Base-by-base conservation (phyloP, 768 basidiomycete genomes). In the Tylopilus rubrobrunneus region DNA sequence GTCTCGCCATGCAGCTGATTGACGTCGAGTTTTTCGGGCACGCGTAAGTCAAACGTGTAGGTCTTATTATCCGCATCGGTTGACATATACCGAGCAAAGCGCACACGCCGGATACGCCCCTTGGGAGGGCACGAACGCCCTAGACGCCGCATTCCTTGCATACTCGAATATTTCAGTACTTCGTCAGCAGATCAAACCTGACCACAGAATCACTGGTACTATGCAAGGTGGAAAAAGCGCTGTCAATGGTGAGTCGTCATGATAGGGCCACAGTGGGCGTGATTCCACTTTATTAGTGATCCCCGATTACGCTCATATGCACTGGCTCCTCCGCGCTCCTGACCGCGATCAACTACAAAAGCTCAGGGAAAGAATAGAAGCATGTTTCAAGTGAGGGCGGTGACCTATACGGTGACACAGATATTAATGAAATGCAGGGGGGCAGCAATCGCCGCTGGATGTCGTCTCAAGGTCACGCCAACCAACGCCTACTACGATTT, bases 61-160 rank as follows among this genome's bases (percentile, higher is more conserved):
- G 23, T 11, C 45, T 45, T 40, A 43, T 31, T 50, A 25, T 29
- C 25, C 7, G 56, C 50, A 27, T 29, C 25, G 7, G 56, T 42
- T 57, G 29, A 55, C 55, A 31, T 37, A 48, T 52, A 19, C 39
- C 57, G 15, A 48, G 34, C 53, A 28, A 58, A 90, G 86, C 43
- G 87, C 89, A 6, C 89, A 91, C 61, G 89, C 89, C 15, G 85
- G 84, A n/a, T 79, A 77, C 33, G 81, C 87, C 11, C 91, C 91
- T 4, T 93, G 92, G 84, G 89, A 94, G 68, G 92, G 87, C 23
- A 80, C 79, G 40, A 94, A 94, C 63, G 90, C 92, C 12, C 78
- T 92, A 42, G 93, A 95, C 63, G 93, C 93, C 0, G 92, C 92
- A 1, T 87, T 93, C 66, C 71, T 91, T 9, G 87, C 91, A 0